Percentiles rank a stretch among this genome's conserved stretches.
phyloP scores from a whole-genome alignment of 257 asterid genomes.

The Fraxinus americana region DNA sequence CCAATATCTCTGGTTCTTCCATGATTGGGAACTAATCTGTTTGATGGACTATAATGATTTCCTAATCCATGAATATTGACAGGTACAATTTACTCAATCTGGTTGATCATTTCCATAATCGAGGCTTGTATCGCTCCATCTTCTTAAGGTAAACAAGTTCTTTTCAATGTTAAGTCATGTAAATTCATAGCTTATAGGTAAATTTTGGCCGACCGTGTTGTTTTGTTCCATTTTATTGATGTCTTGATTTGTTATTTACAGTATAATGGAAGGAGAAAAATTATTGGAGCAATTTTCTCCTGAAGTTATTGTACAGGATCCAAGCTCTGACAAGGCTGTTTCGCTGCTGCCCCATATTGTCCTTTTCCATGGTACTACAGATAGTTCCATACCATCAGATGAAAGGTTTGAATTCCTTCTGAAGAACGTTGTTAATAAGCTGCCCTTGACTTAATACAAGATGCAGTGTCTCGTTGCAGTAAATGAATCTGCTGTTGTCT shows the following conservation, averaged over 20 bases:
- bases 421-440: constrained; percentile 11
- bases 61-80: constrained; percentile 23
- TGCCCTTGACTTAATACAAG: constrained; percentile 10
- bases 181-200: not conserved
- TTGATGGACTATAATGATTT: constrained; percentile 10
- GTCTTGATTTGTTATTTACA: constrained; percentile 34
- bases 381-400: constrained; percentile 77
- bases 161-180: constrained; percentile 10
- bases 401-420: constrained; percentile 64
- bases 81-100: constrained; percentile 83
- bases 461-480: constrained; percentile 3
- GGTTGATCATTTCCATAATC: constrained; percentile 84
- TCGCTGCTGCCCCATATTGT: constrained; percentile 68
- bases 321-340: constrained; percentile 41
- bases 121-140: constrained; percentile 93
- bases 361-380: constrained; percentile 82
- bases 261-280: constrained; percentile 96
- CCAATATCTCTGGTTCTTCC: constrained; percentile 14
- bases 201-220: constrained; percentile 9
- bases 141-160: constrained; percentile 66
- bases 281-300: constrained; percentile 77
- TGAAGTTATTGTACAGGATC: constrained; percentile 58
- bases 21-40: constrained; percentile 6
- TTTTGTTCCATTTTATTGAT: constrained; percentile 17
- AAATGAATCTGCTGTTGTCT: constrained; percentile 24